Conservation (phyloP, 352 stramenopile species). For the Pythium catenulatum region DNA sequence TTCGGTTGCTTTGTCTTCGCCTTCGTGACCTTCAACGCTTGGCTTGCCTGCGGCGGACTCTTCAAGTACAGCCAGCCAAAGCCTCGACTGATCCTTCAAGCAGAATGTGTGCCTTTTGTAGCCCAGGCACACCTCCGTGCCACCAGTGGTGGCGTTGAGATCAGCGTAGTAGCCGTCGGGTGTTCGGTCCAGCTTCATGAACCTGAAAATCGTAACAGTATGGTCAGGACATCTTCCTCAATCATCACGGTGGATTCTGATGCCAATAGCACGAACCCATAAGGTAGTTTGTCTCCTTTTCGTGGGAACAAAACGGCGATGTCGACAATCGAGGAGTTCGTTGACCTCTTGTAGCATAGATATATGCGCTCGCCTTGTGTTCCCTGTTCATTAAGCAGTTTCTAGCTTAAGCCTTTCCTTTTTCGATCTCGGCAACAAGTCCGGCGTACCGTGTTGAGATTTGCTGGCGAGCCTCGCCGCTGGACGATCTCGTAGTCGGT, state of each 20-base stretch:
- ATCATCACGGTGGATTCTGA: neutral
- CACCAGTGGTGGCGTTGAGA: slow-evolving; percentile 83
- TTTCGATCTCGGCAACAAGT: too few relatives aligned
- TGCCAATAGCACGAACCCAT: too few relatives aligned
- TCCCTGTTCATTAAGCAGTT: too few relatives aligned
- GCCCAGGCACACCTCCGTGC: slow-evolving; percentile 85
- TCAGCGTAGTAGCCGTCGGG: slow-evolving; percentile 83
- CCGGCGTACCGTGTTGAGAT: slow-evolving; percentile 88
- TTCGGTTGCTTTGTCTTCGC: neutral
- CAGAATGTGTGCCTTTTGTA: slow-evolving; percentile 79
- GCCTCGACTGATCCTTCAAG: slow-evolving; percentile 9
- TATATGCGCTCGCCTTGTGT: slow-evolving; percentile 91
- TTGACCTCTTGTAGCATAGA: slow-evolving; percentile 86
- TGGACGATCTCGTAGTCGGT: slow-evolving; percentile 88
- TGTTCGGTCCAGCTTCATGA: slow-evolving; percentile 87
- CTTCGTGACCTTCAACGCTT: neutral
- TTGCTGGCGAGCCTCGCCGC: slow-evolving; percentile 76
- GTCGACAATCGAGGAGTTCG: slow-evolving; percentile 79
- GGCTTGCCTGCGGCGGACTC: neutral
- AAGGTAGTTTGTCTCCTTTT: slow-evolving; percentile 91
- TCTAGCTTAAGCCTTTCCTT: too few relatives aligned
- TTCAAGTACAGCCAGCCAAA: neutral
- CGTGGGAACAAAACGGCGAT: slow-evolving; percentile 86
- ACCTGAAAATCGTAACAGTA: slow-evolving; percentile 73
- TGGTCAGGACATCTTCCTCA: neutral